Percentiles rank a stretch among this genome's conserved stretches.
Conservation (phyloP, 164 flowering plant genomes). For the Chloranthus sessilifolius region DNA sequence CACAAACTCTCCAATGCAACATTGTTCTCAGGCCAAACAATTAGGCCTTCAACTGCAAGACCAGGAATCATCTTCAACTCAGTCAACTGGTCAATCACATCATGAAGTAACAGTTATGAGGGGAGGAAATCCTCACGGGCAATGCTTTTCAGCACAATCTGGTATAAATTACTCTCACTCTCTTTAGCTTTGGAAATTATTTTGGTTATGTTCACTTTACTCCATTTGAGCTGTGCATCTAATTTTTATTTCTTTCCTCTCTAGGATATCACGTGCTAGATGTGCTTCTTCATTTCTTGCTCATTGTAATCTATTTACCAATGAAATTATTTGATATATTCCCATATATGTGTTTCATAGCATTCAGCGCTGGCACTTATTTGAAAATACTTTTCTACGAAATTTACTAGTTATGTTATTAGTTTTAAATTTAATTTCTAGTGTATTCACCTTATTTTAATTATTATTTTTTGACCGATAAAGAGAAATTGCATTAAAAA, state of each 20-base stretch:
- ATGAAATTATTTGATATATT: background rate
- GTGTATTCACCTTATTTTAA: too few species aligned
- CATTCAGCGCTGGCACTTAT: too few species aligned
- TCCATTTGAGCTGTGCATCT: background rate
- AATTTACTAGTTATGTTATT: too few species aligned
- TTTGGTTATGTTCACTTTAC: background rate
- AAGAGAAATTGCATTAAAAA: too few species aligned
- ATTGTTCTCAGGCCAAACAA: constrained; percentile 26
- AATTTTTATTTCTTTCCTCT: background rate
- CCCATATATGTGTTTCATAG: background rate
- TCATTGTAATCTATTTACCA: background rate
- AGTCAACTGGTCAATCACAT: constrained; percentile 48
- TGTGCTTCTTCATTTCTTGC: background rate
- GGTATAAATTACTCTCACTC: constrained; percentile 28
- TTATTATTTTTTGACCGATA: too few species aligned
- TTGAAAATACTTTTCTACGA: too few species aligned
- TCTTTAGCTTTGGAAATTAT: background rate
- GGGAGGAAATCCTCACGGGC: constrained; percentile 33
- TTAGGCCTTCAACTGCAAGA: constrained; percentile 38
- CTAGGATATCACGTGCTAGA: background rate
- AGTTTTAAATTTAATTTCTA: too few species aligned
- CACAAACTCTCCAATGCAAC: constrained; percentile 33
- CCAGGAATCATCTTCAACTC: constrained; percentile 50
- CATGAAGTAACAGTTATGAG: constrained; percentile 25
- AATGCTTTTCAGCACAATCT: constrained; percentile 45